These are phyloP conservation scores for Beauveria australis DNA, from an alignment of 2,329 filamentous ascomycete genomes.

Conservation along the genomic window DNA sequence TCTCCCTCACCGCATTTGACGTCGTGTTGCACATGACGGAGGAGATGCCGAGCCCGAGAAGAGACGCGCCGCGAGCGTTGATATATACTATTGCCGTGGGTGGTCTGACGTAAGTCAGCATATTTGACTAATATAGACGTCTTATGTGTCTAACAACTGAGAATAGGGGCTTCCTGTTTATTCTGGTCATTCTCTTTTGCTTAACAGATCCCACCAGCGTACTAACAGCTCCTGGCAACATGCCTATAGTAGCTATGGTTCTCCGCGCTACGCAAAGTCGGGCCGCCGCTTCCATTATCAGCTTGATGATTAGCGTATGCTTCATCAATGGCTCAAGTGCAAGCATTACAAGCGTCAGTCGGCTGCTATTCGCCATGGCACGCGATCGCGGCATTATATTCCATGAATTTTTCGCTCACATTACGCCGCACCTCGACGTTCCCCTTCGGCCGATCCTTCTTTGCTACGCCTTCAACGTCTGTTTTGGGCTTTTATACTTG, in stretches of 20 bases:
- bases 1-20: conserved; percentile 34
- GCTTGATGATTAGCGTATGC: conserved; percentile 32
- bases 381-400: conserved; percentile 33
- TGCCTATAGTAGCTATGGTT: conserved; percentile 39
- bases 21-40: conserved; percentile 37
- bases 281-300: conserved; percentile 31
- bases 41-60: conserved; percentile 34
- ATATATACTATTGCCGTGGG: conserved; percentile 34
- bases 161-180: conserved; percentile 27
- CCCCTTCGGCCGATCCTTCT: conserved; percentile 33
- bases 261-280: conserved; percentile 32
- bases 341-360: conserved; percentile 33
- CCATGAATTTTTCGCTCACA: conserved; percentile 26
- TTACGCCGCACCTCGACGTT: conserved; percentile 30
- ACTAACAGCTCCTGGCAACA: conserved; percentile 29
- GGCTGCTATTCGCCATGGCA: conserved; percentile 38
- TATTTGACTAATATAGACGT: background rate
- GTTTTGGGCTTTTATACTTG: conserved; percentile 38
- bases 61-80: conserved; percentile 34
- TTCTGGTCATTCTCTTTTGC: conserved; percentile 34
- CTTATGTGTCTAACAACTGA: background rate
- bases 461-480: conserved; percentile 33
- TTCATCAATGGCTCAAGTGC: conserved; percentile 39
- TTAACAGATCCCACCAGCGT: conserved; percentile 29
- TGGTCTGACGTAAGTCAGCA: conserved; percentile 29